Evolutionary conservation across 176 grass and related monocot genomes (phyloP), one percentile per base, ranked within the genome.

Genomic region (Oryza meyeriana): DNA sequence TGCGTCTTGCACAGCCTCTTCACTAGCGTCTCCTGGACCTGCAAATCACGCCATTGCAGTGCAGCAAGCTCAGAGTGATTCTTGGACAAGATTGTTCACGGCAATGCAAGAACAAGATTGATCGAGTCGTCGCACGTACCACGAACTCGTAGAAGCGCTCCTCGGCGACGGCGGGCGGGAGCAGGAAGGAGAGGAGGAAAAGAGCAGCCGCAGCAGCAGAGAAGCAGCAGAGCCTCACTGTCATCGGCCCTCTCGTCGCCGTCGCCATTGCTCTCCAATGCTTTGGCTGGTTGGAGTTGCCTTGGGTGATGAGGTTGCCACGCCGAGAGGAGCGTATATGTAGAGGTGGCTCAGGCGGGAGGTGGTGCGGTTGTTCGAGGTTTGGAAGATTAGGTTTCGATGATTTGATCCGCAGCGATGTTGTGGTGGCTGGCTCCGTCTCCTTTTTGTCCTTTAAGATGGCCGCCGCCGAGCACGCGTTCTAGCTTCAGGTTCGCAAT

Each of bases 1-100:
- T 90, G 89, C 40, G 74, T 80, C 64, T 86, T 86, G 92, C 96
- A 99, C 85, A 99, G 87, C 87, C 96, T 84, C 90, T 92, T 95
- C 90, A 90, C 93, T 61, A 64, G 29, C 74, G 85, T 79, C 69
- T 88, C 93, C 81, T 88, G 63, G 28, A 99, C 85, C 96, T 99
- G 86, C 77, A 69, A 52, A 47, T 1, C 4, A 47, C 44, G 44
- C 11, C 45, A 48, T 48, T 17, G 12, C 45, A 18, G 45, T 48
- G 45, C 45, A 17, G 45, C 45, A 48, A 48, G 8, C 8, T 40
- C 2, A 40, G 38, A 8, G 5, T 40, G 0, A 9, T 55, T 55
- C 50, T 22, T 8, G 2, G 5, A 55, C 50, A 22, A 22, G 50
- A 55, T 55, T 55, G 22, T 57, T 57, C 52, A 57, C 20, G 6